Evolutionary conservation across 371 early-diverging fungal genomes (phyloP), one percentile per base, ranked within the genome.

Genomic region (Apophysomyces variabilis): DNA sequence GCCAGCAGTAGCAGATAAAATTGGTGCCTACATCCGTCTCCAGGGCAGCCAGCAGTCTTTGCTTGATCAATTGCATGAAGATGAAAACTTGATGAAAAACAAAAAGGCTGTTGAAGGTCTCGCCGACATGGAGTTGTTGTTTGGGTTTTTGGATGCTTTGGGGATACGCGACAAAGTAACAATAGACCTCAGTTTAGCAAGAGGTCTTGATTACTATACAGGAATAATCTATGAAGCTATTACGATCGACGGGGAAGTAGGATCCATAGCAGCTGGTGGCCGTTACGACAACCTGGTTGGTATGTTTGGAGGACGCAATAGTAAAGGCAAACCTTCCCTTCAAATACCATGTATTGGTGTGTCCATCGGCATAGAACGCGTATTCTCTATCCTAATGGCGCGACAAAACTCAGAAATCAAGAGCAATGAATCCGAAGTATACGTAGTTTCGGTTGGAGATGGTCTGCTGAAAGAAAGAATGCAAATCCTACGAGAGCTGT

Each of bases 191-290:
- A 92, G 93, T 66, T 86, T 99, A 67, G 99, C 99, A 13, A 87
- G 99, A 66, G 99, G 99, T 16, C 79, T 99, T 57, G 99, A 99
- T 76, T 99, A 99, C 78, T 99, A 99, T 84, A 99, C 99, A 21
- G 99, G 99, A 38, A 90, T 99, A 62, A 98, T 99, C 70, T 96
- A 99, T 76, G 99, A 99, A 80, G 99, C 97, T 12, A 93, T 96
- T 16, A 87, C 96, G 41, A 89, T 86, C 57, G 91, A 89, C 41
- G 89, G 87, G 8, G 95, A 98, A 37, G 91, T 99, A 18, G 99
- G 99, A n/a, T 98, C 99, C 5, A 92, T 99, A 65, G 96, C 98
- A 38, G 99, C 97, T 4, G 99, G 99, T 68, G 99, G 99, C 16
- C 94, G 99, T 58, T 99, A 99, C 80, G 99, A 99, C 72, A 91